phyloP scores from a whole-genome alignment of 2,329 filamentous ascomycete genomes.

The Xylaria multiplex region DNA sequence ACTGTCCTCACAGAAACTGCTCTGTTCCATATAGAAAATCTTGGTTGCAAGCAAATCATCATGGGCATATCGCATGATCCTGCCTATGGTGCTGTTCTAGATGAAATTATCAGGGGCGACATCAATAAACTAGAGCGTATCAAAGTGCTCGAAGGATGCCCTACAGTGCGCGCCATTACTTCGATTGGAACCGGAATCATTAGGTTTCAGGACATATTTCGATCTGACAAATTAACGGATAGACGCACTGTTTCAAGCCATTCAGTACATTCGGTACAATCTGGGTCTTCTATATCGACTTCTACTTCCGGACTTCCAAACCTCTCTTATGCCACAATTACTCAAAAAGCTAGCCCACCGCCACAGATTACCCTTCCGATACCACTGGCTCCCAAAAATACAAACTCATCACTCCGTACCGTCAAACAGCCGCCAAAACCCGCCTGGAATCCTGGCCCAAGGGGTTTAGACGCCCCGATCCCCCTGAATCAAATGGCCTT shows the following conservation, averaged over 20 bases:
- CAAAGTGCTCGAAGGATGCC: constrained; percentile 64
- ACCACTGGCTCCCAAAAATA: constrained; percentile 51
- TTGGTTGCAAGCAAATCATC: constrained; percentile 70
- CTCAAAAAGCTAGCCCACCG: constrained; percentile 55
- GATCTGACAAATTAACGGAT: constrained; percentile 61
- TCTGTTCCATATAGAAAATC: constrained; percentile 67
- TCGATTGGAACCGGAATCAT: constrained; percentile 59
- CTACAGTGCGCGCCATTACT: constrained; percentile 61
- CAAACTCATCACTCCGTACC: constrained; percentile 39
- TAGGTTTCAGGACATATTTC: constrained; percentile 63
- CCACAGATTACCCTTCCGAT: constrained; percentile 55
- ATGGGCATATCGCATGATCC: constrained; percentile 71
- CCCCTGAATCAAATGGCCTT: constrained; percentile 57
- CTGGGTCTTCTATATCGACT: constrained; percentile 43
- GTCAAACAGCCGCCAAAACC: constrained; percentile 48
- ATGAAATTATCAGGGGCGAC: constrained; percentile 62
- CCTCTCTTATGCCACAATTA: constrained; percentile 56
- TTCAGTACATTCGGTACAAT: constrained; percentile 38
- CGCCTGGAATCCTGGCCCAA: constrained; percentile 63
- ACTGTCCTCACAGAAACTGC: constrained; percentile 56
- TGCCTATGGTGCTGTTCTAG: constrained; percentile 68
- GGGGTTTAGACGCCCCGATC: constrained; percentile 65
- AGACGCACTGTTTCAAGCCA: constrained; percentile 43
- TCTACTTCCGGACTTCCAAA: constrained; percentile 35
- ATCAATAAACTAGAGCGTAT: constrained; percentile 56